Evolutionary conservation across 2,329 filamentous ascomycete species (phyloP).

Genomic region (Apiospora arundinis): DNA sequence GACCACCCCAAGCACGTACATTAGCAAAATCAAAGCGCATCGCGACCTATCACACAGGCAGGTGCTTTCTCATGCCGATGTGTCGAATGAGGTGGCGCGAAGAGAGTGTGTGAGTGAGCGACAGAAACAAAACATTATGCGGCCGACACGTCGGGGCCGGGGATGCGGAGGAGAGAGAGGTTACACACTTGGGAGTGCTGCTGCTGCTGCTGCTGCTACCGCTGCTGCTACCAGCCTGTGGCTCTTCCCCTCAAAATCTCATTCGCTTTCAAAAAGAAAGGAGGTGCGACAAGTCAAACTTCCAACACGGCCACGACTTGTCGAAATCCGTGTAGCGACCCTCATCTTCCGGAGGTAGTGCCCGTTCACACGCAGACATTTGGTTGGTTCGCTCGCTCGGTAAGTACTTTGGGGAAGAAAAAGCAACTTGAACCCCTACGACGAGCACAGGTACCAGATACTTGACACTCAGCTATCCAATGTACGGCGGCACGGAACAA

Average conservation of each 20-base stretch:
- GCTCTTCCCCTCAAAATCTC: not conserved
- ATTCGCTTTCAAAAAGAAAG: slow-evolving; percentile 14
- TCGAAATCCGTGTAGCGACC: slow-evolving; percentile 5
- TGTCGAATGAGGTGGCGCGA: slow-evolving; percentile 10
- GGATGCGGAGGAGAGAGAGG: not conserved
- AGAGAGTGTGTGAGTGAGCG: not conserved
- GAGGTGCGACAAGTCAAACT: slow-evolving; percentile 13
- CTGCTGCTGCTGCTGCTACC: slow-evolving; percentile 9
- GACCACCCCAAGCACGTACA: not conserved
- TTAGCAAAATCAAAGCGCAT: slow-evolving; percentile 1
- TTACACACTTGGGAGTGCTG: slow-evolving; percentile 15
- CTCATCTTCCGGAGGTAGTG: not conserved
- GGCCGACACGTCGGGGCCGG: slow-evolving; percentile 7
- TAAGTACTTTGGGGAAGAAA: not conserved
- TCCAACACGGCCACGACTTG: slow-evolving; percentile 8
- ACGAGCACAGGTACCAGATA: not conserved
- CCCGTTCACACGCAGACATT: not conserved
- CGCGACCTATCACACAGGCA: slow-evolving; percentile 1
- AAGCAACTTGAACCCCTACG: not conserved
- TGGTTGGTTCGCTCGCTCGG: not conserved
- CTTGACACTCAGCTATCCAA: not conserved
- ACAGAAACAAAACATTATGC: slow-evolving; percentile 16
- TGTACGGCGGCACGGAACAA: not conserved
- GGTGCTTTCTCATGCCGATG: slow-evolving; percentile 1
- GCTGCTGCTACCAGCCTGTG: slow-evolving; percentile 4